These are phyloP conservation scores for Claviceps arundinis DNA, from an alignment of 2,329 filamentous ascomycete species.

Conservation along the genomic window DNA sequence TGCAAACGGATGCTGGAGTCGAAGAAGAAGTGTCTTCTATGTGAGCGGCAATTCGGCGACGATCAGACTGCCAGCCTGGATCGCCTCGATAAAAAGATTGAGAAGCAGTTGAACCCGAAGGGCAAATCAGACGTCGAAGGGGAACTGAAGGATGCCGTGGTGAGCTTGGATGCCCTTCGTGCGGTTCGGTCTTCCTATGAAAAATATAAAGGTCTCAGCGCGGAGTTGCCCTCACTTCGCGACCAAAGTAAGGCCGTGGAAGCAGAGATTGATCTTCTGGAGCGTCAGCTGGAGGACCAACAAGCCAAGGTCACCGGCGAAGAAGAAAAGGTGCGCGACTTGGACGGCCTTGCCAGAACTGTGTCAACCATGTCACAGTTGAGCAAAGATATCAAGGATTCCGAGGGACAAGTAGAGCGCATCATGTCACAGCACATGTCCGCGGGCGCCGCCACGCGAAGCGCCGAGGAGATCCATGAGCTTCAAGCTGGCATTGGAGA, in stretches of 20 bases:
- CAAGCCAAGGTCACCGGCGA: constrained; percentile 54
- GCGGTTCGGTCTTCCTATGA: constrained; percentile 58
- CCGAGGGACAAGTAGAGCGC: constrained; percentile 60
- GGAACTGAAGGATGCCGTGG: constrained; percentile 38
- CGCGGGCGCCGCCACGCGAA: constrained; percentile 44
- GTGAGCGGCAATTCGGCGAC: constrained; percentile 55
- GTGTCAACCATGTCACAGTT: constrained; percentile 64
- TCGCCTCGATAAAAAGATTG: constrained; percentile 54
- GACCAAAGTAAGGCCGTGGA: constrained; percentile 50
- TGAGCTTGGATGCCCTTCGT: constrained; percentile 44
- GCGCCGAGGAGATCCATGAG: constrained; percentile 73
- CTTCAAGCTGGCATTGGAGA: constrained; percentile 56
- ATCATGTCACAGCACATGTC: constrained; percentile 65
- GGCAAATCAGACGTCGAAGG: constrained; percentile 49
- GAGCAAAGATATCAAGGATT: constrained; percentile 55
- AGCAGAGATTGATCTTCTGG: constrained; percentile 44
- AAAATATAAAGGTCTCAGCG: constrained; percentile 54
- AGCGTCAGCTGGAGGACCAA: constrained; percentile 50
- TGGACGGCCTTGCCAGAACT: constrained; percentile 64
- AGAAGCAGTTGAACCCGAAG: constrained; percentile 47
- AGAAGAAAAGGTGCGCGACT: constrained; percentile 53
- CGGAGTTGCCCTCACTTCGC: constrained; percentile 57
- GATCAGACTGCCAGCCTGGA: constrained; percentile 41
- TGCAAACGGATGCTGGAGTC: constrained; percentile 53
- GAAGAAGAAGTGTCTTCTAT: constrained; percentile 65